Evolutionary conservation across 257 asterid species (phyloP), one percentile per base, ranked within the genome.

Genomic region (Rauvolfia tetraphylla): DNA sequence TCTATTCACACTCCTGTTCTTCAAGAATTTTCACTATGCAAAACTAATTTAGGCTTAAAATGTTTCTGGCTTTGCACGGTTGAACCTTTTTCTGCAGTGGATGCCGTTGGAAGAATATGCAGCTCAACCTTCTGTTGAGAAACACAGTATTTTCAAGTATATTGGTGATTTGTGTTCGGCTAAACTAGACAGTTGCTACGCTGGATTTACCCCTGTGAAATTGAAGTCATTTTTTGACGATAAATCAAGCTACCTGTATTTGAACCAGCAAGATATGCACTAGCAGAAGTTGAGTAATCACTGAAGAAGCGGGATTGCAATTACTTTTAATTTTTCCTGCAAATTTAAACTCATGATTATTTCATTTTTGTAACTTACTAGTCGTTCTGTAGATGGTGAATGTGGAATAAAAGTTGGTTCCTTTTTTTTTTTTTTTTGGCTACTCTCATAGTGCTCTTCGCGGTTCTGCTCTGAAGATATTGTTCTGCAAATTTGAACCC

Each of bases 21-120:
- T 8, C 46, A 22, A 18, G 51, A 7, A 23, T 59, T 54, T 38
- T 36, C 17, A 71, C 59, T 12, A 15, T 33, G 23, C 41, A 25
- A 51, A 62, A 17, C 69, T 29, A 31, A 25, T 14, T 62, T 31
- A 3, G 34, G 27, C 25, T 53, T 33, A 34, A 62, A 33, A 41
- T 29, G 42, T 42, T 41, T 73, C 61, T 29, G 18, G 18, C 54
- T 62, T 48, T 7, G 48, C 62, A 33, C n/a, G 13, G 62, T 54
- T 12, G 38, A 41, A 59, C 31, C 1, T 33, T 34, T 68, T 53
- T 13, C 34, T 27, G 53, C 75, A 91, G 97, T 91, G 95, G 97
- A 91, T 89, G 93, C 91, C 97, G 44, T 83, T 88, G 34, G 86
- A 80, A 48, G 96, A 89, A 34, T 91, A 89, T 48, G 89, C 90